A percentile compares a stretch with the other conserved stretches of the same genome.
These are phyloP conservation scores for Termitomyces sp. DNA, from an alignment of 768 basidiomycete species.

Conservation along the genomic window DNA sequence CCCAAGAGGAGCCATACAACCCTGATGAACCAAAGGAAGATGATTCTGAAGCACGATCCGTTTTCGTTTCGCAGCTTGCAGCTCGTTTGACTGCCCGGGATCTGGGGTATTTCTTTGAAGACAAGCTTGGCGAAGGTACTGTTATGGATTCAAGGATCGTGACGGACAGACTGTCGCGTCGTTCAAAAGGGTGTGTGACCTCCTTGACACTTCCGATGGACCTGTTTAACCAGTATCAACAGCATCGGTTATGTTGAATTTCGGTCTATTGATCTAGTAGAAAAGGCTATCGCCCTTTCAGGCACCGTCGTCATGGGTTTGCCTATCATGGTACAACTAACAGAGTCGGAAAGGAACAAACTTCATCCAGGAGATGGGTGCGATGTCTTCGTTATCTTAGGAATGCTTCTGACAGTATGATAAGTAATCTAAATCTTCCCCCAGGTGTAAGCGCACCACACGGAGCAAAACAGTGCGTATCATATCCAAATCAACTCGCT, in stretches of 20 bases:
- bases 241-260: constrained; percentile 99
- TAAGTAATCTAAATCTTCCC: constrained; percentile 75
- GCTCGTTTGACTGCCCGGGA: constrained; percentile 96
- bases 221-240: constrained; percentile 4
- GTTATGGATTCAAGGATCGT: constrained; percentile 97
- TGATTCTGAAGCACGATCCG: constrained; percentile 96
- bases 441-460: constrained; percentile 82
- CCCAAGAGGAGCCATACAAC: constrained; percentile 65
- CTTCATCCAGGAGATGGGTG: constrained; percentile 87
- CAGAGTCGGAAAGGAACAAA: constrained; percentile 93
- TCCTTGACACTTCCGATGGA: neutral
- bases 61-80: constrained; percentile 98
- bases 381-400: constrained; percentile 20
- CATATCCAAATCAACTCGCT: neutral
- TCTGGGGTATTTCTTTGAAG: constrained; percentile 98
- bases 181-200: constrained; percentile 88
- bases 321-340: constrained; percentile 94
- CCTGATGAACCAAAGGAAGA: constrained; percentile 91
- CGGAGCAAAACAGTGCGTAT: constrained; percentile 77
- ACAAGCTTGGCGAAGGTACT: constrained; percentile 88
- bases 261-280: constrained; percentile 83
- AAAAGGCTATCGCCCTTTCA: constrained; percentile 83
- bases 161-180: constrained; percentile 88
- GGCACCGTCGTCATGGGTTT: constrained; percentile 98
- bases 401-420: constrained; percentile 10